Evolutionary conservation across 805 yeast species (phyloP).

Genomic region (Sugiyamaella qingdaonensis): DNA sequence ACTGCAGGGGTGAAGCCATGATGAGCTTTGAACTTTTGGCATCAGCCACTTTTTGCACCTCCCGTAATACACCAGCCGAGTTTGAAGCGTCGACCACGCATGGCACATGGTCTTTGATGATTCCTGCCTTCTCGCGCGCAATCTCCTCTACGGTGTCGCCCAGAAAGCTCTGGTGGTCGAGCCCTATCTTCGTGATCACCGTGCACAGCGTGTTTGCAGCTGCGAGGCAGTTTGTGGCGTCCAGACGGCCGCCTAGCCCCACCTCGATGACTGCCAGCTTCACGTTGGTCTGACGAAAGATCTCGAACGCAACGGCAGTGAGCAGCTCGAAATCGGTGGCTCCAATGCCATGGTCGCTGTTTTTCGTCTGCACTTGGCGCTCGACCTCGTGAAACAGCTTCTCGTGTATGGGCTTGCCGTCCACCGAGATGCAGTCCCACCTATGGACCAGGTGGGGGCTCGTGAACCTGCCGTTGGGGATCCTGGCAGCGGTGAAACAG

Average conservation of each 20-base stretch:
- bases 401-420: conserved; percentile 52
- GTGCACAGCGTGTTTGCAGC: conserved; percentile 49
- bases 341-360: conserved; percentile 42
- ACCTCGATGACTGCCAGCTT: conserved; percentile 86
- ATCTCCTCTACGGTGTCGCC: conserved; percentile 65
- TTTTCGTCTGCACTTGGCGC: conserved; percentile 38
- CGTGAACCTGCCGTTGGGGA: conserved; percentile 73
- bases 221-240: conserved; percentile 72
- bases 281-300: conserved; percentile 57
- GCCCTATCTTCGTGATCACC: conserved; percentile 78
- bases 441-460: conserved; percentile 78
- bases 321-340: conserved; percentile 87
- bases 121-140: conserved; percentile 83
- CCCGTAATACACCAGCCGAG: conserved; percentile 44
- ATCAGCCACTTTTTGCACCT: conserved; percentile 39
- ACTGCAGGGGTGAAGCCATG: conserved; percentile 12
- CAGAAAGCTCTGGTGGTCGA: conserved; percentile 77
- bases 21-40: conserved; percentile 30
- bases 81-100: conserved; percentile 74
- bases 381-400: conserved; percentile 45
- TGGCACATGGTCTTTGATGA: conserved; percentile 57
- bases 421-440: conserved; percentile 70
- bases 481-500: conserved; percentile 45
- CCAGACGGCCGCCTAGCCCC: conserved; percentile 86
- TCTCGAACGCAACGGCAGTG: conserved; percentile 79